Evolutionary conservation across 768 basidiomycete species (phyloP), one percentile per base, ranked within the genome.

Genomic region (Trametes cubensis): DNA sequence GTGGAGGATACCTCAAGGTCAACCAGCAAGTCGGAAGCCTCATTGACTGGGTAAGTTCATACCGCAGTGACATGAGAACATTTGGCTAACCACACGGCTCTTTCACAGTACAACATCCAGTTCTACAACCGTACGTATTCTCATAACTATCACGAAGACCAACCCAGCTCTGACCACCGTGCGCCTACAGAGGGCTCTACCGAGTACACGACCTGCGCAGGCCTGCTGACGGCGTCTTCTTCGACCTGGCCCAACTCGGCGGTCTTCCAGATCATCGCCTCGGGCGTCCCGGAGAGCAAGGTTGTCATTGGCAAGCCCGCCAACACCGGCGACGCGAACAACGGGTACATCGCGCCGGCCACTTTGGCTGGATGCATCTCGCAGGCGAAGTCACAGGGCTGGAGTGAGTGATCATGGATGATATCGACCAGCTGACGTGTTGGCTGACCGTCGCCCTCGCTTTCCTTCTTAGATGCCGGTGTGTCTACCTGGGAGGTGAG

Each of bases 141-240:
- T 44, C 60, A 40, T 52, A 3, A 23, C 18, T 2, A 41, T n/a
- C 6, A 4, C 58, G 25, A 7, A n/a, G 2, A 18, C 18, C 21
- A 5, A 49, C 48, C 23, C 40, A 14, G 21, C 13, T 26, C 23
- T 18, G n/a, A 55, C 6, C 11, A 1, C n/a, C 20, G 18, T 20
- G 15, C 8, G 34, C 8, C 30, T 39, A 23, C 70, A 88, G 87
- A 88, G 79, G 87, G 86, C 44, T 66, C 75, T 20, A 74, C 73
- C 15, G 88, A 88, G 67, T 90, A 89, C 70, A 85, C 84, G 6
- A 86, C 85, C 28, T 90, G 88, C 70, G 52, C 70, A 21, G 80
- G 79, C 41, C 81, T 93, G 28, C 74, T 91, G 49, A 83, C 76
- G 4, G 71, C 79, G 0, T 89, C 87, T 7, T 85, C 86, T 4